Evolutionary conservation across 1,139 yeast species (phyloP), one percentile per base, ranked within the genome.

Genomic region (Lodderomyces jiufengensis): DNA sequence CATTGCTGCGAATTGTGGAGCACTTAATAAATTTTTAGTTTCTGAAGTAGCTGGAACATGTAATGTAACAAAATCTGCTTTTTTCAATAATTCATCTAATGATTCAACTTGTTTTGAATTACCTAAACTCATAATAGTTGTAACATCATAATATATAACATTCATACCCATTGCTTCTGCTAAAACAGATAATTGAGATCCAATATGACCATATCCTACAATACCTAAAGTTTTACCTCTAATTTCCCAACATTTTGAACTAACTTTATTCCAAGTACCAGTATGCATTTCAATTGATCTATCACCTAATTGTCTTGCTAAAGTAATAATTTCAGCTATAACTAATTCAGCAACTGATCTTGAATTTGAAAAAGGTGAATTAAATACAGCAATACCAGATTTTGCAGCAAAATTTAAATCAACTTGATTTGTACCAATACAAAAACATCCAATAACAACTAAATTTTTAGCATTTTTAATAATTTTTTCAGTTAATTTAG

Each of bases 121-220:
- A 71, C 99, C 99, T 62, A 92, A 73, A 21, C 96, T 74, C 99
- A 92, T 92, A 61, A 92, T 87, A 78, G 90, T 88, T 40, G 78
- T 62, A 31, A 86, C 84, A 63, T 92, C 99, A 61, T 88, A 88
- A 69, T 92, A 92, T 46, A 92, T 71, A 40, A 92, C 97, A 51
- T 84, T 85, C 96, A 92, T 84, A 68, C 99, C 99, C 82, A 92
- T 82, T 31, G 97, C 80, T 73, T 92, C 99, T 32, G 99, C 97
- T 50, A 92, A 73, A 15, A 92, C 98, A 6, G 96, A 85, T 59
- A 92, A 80, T 68, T 92, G 99, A 31, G 97, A 73, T 53, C 99
- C 99, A 66, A 92, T 94, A 62, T 92, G 99, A 51, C 99, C 99
- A 56, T 94, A 92, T 48, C 99, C 99, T 24, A 92, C 75, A 55